Percentiles rank a stretch among this genome's conserved stretches.
phyloP scores from a whole-genome alignment of 2,329 filamentous ascomycete genomes.

The Colletotrichum gloeosporioides region DNA sequence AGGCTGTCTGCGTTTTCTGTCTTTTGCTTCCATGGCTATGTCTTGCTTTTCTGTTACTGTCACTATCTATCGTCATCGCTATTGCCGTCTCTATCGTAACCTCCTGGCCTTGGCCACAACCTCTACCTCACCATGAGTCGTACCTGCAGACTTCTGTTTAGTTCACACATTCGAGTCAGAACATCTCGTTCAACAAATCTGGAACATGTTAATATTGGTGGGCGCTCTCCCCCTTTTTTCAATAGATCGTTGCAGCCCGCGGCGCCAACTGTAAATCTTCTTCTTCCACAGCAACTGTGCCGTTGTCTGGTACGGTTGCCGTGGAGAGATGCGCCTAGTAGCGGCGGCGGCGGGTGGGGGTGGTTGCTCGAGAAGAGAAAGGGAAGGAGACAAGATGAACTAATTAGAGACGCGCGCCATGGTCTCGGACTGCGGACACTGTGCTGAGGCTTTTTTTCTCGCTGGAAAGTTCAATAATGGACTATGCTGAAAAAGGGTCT shows the following conservation, averaged over 20 bases:
- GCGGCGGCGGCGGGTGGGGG: background rate
- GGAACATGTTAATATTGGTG: background rate
- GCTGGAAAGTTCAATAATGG: background rate
- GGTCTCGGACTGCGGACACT: background rate
- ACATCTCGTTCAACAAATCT: background rate
- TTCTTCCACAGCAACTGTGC: background rate
- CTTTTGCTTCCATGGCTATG: no score
- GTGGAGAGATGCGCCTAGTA: background rate
- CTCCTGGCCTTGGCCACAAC: background rate
- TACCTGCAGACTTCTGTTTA: background rate
- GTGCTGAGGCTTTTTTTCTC: background rate
- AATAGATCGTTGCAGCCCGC: background rate
- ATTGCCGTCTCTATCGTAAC: rapidly evolving
- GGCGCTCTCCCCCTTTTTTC: background rate
- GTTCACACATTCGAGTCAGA: background rate
- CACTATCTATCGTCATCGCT: background rate
- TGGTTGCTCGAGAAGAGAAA: background rate
- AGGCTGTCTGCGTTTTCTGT: no score
- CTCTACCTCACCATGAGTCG: background rate
- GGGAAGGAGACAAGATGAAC: background rate
- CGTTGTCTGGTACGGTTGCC: background rate
- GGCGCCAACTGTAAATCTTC: background rate
- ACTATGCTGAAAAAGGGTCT: background rate
- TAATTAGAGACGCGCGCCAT: background rate
- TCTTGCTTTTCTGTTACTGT: no score